A percentile compares a stretch with the other conserved stretches of the same genome.
Evolutionary conservation across 305 asterid species (phyloP).

Genomic region (Solanum aculeatissimum): DNA sequence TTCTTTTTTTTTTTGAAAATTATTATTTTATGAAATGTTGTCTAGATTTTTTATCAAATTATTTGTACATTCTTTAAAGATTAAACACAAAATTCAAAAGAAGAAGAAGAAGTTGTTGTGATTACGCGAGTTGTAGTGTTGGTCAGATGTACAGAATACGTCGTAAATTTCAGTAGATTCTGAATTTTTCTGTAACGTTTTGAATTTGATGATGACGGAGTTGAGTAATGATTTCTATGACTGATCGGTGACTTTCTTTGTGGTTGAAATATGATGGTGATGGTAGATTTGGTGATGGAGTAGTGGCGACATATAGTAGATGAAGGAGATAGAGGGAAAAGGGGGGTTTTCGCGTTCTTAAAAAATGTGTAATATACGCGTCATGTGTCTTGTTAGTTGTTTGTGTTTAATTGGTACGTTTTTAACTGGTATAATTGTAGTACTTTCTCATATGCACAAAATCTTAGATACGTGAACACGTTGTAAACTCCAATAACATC

Average conservation of each 20-base stretch:
- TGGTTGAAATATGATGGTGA: neutral
- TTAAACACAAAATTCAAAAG: neutral
- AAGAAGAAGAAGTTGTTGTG: neutral
- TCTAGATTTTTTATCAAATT: neutral
- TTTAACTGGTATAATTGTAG: neutral
- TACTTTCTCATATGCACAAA: too few species aligned
- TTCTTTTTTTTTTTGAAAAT: neutral
- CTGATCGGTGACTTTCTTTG: neutral
- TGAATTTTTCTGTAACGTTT: neutral
- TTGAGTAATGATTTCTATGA: neutral
- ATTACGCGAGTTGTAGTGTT: neutral
- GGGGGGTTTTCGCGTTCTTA: neutral
- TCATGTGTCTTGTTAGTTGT: neutral
- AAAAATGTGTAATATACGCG: neutral
- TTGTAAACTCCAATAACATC: neutral
- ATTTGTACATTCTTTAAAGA: neutral
- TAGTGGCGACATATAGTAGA: neutral
- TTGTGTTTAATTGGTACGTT: neutral
- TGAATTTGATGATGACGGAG: neutral
- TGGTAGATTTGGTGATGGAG: neutral
- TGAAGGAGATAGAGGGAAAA: neutral
- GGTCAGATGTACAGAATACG: rapidly evolving
- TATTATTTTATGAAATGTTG: neutral
- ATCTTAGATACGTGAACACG: too few species aligned
- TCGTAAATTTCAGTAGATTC: rapidly evolving